These are phyloP conservation scores for Brassica carinata DNA, from an alignment of 345 rosid genomes.

Conservation along the genomic window DNA sequence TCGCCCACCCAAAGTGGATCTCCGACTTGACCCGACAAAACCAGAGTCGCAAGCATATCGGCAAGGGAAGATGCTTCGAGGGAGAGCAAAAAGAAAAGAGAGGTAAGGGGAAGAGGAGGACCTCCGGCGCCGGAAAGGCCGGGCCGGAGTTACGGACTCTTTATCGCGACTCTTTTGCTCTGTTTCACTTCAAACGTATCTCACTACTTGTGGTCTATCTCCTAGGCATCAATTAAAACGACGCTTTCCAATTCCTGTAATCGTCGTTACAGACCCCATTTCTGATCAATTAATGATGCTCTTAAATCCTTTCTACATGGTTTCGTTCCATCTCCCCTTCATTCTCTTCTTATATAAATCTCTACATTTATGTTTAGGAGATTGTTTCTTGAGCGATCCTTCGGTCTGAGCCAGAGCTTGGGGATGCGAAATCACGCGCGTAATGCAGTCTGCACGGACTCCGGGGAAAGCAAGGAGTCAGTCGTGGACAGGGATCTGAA, in stretches of 20 bases:
- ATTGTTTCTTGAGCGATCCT: constrained; percentile 64
- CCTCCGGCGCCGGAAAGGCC: too few species aligned
- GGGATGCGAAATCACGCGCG: constrained; percentile 87
- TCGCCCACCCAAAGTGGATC: too few species aligned
- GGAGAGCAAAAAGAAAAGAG: too few species aligned
- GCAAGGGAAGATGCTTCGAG: too few species aligned
- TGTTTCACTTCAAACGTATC: too few species aligned
- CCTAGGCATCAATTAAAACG: not conserved
- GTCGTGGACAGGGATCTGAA: constrained; percentile 92
- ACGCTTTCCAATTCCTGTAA: not conserved
- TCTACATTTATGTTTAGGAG: not conserved
- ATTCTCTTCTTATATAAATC: not conserved
- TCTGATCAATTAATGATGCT: not conserved
- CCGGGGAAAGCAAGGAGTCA: constrained; percentile 93
- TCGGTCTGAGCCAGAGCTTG: constrained; percentile 95
- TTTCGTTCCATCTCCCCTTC: not conserved
- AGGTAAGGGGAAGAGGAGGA: too few species aligned
- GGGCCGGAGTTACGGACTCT: too few species aligned
- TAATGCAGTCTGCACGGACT: constrained; percentile 62
- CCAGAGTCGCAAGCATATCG: too few species aligned
- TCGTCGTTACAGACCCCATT: not conserved
- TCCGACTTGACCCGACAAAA: too few species aligned
- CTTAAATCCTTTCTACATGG: not conserved
- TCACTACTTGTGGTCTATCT: too few species aligned
- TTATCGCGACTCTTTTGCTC: too few species aligned